Evolutionary conservation across 768 basidiomycete genomes (phyloP), one percentile per base, ranked within the genome.

Genomic region (Russula dissimulans): DNA sequence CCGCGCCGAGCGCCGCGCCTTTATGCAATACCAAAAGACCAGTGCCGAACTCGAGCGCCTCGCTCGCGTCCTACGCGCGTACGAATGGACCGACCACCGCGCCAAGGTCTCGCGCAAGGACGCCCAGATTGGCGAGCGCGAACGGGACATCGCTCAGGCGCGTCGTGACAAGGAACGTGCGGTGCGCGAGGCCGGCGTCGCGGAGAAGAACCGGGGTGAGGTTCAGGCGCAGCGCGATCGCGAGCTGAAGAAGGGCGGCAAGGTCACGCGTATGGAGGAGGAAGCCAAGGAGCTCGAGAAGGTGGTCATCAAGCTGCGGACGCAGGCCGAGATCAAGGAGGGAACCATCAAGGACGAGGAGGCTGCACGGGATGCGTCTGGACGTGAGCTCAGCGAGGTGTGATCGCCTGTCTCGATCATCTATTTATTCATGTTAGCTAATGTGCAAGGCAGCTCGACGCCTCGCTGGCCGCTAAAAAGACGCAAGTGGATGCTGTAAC

Each of bases 241-340:
- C 66, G 97, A 99, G 73, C 78, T 94, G 71, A 84, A 83, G 68
- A 97, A 97, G 69, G 95, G 93, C 1, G 97, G 97, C 1, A 97
- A 89, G 73, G 77, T 95, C 65, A 90, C 89, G 71, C 85, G 86
- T 63, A 75, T 95, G 64, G 88, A 94, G 66, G 89, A 90, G 39
- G 81, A 86, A 15, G 89, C 89, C 5, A 81, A 82, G 39, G 84
- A 83, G 54, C 73, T 91, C 47, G 94, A 87, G 45, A 90, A 91
- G 70, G 84, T 79, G 38, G 72, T 94, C 15, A 86, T 88, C 45
- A 94, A 95, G 72, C 75, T 89, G 59, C 80, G 80, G 61, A 92
- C 95, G 0, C 91, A 97, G 71, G 80, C 85, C 3, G 92, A 95
- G 60, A 84, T 97, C 67, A 88, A 86, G 70, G 79, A 79, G 36